Base-by-base conservation (phyloP, 1,139 yeast genomes). In the Lodderomyces metapsilosis region DNA sequence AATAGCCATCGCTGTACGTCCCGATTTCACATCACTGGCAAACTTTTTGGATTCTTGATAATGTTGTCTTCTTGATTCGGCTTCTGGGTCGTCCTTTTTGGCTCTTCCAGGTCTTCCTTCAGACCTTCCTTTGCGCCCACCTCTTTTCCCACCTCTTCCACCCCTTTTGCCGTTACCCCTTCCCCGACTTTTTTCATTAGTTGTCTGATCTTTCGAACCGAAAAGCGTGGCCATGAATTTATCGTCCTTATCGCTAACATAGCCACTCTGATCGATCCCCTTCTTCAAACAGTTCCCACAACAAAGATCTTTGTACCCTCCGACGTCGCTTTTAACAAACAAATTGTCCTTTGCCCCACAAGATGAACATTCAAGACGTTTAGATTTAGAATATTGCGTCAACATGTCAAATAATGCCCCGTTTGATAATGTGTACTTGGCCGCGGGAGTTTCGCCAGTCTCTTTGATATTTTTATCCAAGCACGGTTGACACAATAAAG, bases 341-440 rank as follows among this genome's bases (percentile, higher is more conserved):
- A 80, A 58, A 39, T 66, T 55, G 1, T 58, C 49, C 32, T 76
- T 81, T 24, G 48, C 53, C 5, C 63, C 68, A 61, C 84, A 80
- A 10, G 57, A 44, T 2, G 51, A 46, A 57, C 85, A 80, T 40
- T 61, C 65, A 33, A 78, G 61, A 49, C 78, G 82, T 56, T 84
- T 61, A 37, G 77, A 74, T 38, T 62, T 68, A 46, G 61, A 60
- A 52, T 78, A 80, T 40, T 68, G 75, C 1, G 66, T 66, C 48
- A 78, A 60, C 50, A 68, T 76, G 44, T 60, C 61, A 52, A 81
- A 67, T 16, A 80, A 61, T 0, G 83, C 74, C 2, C 84, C 85
- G 51, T 80, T 80, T 3, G 74, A 62, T 7, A 78, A 55, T 3
- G 79, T 64, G 47, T 79, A 78, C 43, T 69, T 74, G 2, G 80